A percentile compares a stretch with the other conserved stretches of the same genome.
These are phyloP conservation scores for Aspergillus caelatus DNA, from an alignment of 2,329 filamentous ascomycete species.

Conservation along the genomic window DNA sequence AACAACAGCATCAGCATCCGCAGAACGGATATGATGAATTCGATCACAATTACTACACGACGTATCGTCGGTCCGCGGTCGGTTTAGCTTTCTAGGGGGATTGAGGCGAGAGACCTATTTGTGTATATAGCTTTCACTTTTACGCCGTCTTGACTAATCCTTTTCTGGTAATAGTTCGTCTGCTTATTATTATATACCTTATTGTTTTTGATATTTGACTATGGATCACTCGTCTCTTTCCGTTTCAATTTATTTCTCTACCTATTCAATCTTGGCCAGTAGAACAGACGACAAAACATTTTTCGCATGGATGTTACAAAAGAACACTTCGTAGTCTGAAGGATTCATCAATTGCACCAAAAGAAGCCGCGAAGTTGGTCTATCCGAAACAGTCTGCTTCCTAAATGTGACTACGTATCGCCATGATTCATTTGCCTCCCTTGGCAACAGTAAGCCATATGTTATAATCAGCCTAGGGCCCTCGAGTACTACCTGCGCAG, in stretches of 20 bases:
- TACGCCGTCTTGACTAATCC: neutral
- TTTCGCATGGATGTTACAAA: neutral
- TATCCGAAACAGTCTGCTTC: neutral
- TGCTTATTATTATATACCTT: neutral
- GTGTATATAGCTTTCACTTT: neutral
- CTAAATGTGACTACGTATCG: neutral
- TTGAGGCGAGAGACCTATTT: neutral
- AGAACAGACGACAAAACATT: neutral
- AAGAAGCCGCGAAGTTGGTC: neutral
- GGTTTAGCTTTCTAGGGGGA: slow-evolving; percentile 35
- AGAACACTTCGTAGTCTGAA: neutral
- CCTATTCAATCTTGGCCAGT: neutral
- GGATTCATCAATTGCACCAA: neutral
- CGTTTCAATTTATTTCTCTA: neutral
- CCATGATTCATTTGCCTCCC: neutral
- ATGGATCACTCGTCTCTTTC: neutral
- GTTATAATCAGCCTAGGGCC: neutral
- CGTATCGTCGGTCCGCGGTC: slow-evolving; percentile 29
- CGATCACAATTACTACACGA: slow-evolving; percentile 14
- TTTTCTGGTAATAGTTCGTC: neutral
- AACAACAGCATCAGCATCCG: slow-evolving; percentile 24
- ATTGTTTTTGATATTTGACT: neutral
- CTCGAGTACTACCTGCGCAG: neutral
- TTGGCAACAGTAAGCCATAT: neutral
- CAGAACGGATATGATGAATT: slow-evolving; percentile 16